A percentile compares a stretch with the other conserved stretches of the same genome.
These are phyloP conservation scores for Jasminum sambac DNA, from an alignment of 257 asterid species.

Conservation along the genomic window DNA sequence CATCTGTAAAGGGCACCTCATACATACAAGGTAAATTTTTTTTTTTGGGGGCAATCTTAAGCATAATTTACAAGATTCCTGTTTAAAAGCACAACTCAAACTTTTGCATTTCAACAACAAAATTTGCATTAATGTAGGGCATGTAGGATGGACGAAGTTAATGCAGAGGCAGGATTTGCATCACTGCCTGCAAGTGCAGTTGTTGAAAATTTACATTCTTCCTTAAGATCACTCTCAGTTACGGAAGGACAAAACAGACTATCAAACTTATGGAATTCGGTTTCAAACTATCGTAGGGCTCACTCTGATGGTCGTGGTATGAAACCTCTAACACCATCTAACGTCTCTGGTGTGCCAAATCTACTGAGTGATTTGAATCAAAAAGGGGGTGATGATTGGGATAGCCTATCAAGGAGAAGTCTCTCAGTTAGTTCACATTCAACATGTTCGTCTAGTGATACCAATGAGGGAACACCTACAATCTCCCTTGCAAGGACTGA, in stretches of 20 bases:
- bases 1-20: constrained; percentile 75
- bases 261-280: constrained; percentile 25
- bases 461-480: constrained; percentile 36
- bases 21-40: constrained; percentile 59
- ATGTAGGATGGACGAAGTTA: constrained; percentile 37
- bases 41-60: background rate
- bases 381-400: constrained; percentile 47
- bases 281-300: constrained; percentile 38
- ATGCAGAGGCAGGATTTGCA: constrained; percentile 34
- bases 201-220: constrained; percentile 34
- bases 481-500: constrained; percentile 31
- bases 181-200: constrained; percentile 41
- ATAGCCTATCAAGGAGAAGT: constrained; percentile 46
- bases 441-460: constrained; percentile 47
- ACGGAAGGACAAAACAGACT: constrained; percentile 41
- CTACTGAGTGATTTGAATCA: constrained; percentile 34
- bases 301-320: constrained; percentile 43
- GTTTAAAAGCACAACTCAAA: constrained; percentile 10
- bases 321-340: constrained; percentile 27
- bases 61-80: background rate
- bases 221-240: constrained; percentile 52
- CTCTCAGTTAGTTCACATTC: constrained; percentile 62
- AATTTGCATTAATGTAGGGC: constrained; percentile 40
- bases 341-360: constrained; percentile 31
- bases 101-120: background rate